Evolutionary conservation across 768 basidiomycete species (phyloP).

Genomic region (Boletus rufocinnamomeus): DNA sequence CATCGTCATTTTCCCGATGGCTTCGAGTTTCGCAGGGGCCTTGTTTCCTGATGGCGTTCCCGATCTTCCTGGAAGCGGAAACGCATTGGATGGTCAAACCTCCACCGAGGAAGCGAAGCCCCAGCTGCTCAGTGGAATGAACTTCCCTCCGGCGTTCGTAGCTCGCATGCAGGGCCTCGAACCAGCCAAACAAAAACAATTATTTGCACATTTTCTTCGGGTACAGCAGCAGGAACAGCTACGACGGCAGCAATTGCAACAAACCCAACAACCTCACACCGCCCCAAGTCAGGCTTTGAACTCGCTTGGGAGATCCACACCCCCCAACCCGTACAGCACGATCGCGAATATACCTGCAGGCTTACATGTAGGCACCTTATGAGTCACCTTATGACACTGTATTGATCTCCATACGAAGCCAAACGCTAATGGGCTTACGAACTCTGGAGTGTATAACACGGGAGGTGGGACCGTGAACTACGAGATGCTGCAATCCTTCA

Average conservation of each 20-base stretch:
- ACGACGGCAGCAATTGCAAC: constrained; percentile 31
- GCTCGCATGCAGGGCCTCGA: constrained; percentile 30
- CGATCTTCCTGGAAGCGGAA: constrained; percentile 32
- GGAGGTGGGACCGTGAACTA: constrained; percentile 34
- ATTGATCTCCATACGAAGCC: constrained; percentile 11
- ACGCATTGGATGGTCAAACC: constrained; percentile 12
- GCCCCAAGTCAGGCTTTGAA: constrained; percentile 17
- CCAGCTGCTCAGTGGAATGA: background rate
- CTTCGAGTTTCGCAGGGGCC: constrained; percentile 42
- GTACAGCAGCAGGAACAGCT: constrained; percentile 23
- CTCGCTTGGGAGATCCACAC: constrained; percentile 17
- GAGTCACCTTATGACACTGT: background rate
- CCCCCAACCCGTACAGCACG: constrained; percentile 8
- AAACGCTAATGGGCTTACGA: constrained; percentile 11
- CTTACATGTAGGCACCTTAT: constrained; percentile 18
- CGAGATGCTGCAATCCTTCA: constrained; percentile 50
- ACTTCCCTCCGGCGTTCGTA: constrained; percentile 14
- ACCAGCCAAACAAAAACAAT: constrained; percentile 22
- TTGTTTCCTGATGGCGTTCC: constrained; percentile 59
- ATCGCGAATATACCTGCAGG: constrained; percentile 18
- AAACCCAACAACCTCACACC: constrained; percentile 20
- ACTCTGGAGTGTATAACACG: constrained; percentile 26
- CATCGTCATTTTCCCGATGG: constrained; percentile 48
- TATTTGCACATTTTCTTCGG: constrained; percentile 18
- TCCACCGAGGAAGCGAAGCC: constrained; percentile 9